Evolutionary conservation across 2,329 filamentous ascomycete species (phyloP).

Genomic region (Endocalyx cinctus): DNA sequence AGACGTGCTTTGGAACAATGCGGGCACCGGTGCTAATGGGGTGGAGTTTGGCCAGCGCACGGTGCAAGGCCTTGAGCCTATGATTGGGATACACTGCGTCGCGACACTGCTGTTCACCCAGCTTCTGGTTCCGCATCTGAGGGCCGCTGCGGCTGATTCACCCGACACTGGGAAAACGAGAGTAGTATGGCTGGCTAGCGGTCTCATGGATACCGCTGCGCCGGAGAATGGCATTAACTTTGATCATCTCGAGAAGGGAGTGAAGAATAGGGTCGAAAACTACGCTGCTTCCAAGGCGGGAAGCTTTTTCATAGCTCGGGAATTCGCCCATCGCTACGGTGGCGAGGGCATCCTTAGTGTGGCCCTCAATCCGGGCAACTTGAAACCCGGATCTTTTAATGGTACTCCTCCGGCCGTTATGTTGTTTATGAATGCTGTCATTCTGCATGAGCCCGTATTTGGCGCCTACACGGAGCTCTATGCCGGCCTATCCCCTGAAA

Average conservation of each 20-base stretch:
- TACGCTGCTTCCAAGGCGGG: constrained; percentile 31
- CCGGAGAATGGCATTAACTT: constrained; percentile 26
- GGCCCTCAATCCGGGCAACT: constrained; percentile 31
- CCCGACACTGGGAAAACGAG: constrained; percentile 14
- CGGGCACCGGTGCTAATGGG: constrained; percentile 17
- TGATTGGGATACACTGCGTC: constrained; percentile 31
- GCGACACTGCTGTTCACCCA: constrained; percentile 30
- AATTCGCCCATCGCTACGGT: constrained; percentile 23
- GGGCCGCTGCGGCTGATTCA: constrained; percentile 16
- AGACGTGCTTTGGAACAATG: constrained; percentile 19
- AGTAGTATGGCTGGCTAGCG: constrained; percentile 23
- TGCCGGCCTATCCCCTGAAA: constrained; percentile 14
- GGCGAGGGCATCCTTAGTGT: constrained; percentile 20
- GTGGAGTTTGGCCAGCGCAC: constrained; percentile 16
- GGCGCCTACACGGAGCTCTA: constrained; percentile 15
- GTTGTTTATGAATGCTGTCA: constrained; percentile 7
- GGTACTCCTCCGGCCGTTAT: constrained; percentile 10
- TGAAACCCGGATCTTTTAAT: constrained; percentile 19
- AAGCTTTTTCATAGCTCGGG: constrained; percentile 27
- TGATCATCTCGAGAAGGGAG: constrained; percentile 14
- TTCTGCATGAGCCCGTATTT: constrained; percentile 11
- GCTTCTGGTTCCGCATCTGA: constrained; percentile 29
- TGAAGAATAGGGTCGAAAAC: constrained; percentile 21
- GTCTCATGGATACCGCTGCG: constrained; percentile 19
- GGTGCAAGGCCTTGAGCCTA: constrained; percentile 28